phyloP scores from a whole-genome alignment of 495 filamentous ascomycete genomes.

The Xylaria telfairii region DNA sequence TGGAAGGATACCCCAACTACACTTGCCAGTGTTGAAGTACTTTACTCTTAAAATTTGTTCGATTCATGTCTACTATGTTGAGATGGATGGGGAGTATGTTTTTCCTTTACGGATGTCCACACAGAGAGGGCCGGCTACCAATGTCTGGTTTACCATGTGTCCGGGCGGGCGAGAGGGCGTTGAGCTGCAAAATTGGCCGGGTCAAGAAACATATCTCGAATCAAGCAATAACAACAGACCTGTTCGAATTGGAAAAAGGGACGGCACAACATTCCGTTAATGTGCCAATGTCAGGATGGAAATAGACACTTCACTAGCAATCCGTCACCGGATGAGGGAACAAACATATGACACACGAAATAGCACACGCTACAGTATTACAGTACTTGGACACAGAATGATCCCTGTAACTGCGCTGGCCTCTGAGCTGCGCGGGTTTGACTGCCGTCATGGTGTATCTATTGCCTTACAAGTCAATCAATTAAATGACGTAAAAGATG shows the following conservation, averaged over 20 bases:
- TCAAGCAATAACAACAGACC: slow-evolving; percentile 23
- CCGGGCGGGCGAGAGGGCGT: slow-evolving; percentile 31
- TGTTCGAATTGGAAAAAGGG: slow-evolving; percentile 35
- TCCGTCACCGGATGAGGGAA: slow-evolving; percentile 44
- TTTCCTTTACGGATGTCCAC: slow-evolving; percentile 28
- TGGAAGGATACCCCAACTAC: slow-evolving; percentile 43
- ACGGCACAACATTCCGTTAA: slow-evolving; percentile 30
- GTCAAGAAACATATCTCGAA: slow-evolving; percentile 28
- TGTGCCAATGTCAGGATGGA: slow-evolving; percentile 37
- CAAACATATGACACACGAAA: slow-evolving; percentile 37
- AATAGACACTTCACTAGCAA: slow-evolving; percentile 43
- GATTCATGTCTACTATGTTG: slow-evolving; percentile 42
- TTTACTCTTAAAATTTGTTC: slow-evolving; percentile 30
- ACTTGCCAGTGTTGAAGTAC: slow-evolving; percentile 38
- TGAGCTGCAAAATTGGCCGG: slow-evolving; percentile 32
- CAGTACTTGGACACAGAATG: slow-evolving; percentile 15
- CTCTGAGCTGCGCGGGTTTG: background rate
- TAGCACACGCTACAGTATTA: no score
- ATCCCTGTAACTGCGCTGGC: slow-evolving; percentile 6
- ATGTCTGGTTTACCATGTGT: slow-evolving; percentile 24
- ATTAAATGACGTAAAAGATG: slow-evolving; percentile 18
- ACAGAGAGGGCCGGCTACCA: slow-evolving; percentile 38
- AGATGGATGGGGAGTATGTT: slow-evolving; percentile 30
- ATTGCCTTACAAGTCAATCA: background rate
- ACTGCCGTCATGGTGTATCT: slow-evolving; percentile 6